phyloP scores from a whole-genome alignment of 345 rosid genomes.

The Brassica juncea region DNA sequence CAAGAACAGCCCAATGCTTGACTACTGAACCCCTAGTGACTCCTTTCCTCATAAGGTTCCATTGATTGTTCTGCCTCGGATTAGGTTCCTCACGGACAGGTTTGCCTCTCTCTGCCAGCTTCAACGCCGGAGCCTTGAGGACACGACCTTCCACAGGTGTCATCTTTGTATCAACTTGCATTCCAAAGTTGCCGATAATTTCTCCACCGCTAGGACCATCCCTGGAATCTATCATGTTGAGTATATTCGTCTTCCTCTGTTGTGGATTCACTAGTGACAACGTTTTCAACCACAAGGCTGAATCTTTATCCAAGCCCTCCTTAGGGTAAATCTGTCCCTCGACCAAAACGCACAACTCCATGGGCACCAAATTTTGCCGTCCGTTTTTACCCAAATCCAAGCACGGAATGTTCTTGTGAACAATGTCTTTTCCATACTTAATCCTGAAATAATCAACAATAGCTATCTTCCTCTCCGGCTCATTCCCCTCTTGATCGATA shows the following conservation, averaged over 20 bases:
- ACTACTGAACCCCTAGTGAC: conserved; percentile 64
- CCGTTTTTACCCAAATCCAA: conserved; percentile 65
- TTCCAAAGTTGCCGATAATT: conserved; percentile 60
- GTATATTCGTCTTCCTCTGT: conserved; percentile 49
- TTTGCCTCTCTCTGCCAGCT: conserved; percentile 50
- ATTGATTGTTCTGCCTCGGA: conserved; percentile 47
- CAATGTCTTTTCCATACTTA: conserved; percentile 53
- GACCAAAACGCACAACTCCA: conserved; percentile 74
- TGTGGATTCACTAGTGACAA: conserved; percentile 57
- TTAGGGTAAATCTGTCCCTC: conserved; percentile 90
- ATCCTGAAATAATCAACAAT: conserved; percentile 65
- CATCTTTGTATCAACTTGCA: conserved; percentile 62
- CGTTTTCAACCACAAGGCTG: conserved; percentile 44
- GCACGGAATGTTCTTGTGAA: conserved; percentile 59
- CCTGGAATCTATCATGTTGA: conserved; percentile 43
- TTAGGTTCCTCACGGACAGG: conserved; percentile 51
- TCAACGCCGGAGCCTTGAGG: conserved; percentile 68
- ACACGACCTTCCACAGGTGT: conserved; percentile 73
- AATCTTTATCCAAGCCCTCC: conserved; percentile 48
- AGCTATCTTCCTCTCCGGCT: conserved; percentile 18
- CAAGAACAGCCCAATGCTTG: conserved; percentile 73
- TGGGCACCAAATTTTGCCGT: conserved; percentile 60
- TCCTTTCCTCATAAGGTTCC: conserved; percentile 69
- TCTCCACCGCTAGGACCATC: conserved; percentile 39
- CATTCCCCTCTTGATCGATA: conserved; percentile 50